A percentile compares a stretch with the other conserved stretches of the same genome.
These are phyloP conservation scores for Alternaria tenuissima DNA, from an alignment of 2,329 filamentous ascomycete genomes.

Conservation along the genomic window DNA sequence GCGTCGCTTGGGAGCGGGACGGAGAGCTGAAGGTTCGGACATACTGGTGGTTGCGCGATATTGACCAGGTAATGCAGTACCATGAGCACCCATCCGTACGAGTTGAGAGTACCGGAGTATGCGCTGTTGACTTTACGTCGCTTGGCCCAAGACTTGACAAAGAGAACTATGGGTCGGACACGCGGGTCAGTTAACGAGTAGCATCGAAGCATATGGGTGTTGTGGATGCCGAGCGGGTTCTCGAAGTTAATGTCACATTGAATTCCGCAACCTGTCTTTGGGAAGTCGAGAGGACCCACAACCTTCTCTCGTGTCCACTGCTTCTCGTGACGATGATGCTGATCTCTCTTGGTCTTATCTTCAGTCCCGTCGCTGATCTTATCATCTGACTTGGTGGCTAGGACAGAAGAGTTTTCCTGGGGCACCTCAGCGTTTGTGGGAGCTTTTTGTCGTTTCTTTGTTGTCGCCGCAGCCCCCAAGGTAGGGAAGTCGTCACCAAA, in stretches of 20 bases:
- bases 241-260: constrained; percentile 94
- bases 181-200: constrained; percentile 82
- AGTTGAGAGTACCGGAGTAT: constrained; percentile 85
- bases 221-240: constrained; percentile 82
- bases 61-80: constrained; percentile 90
- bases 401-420: constrained; percentile 27
- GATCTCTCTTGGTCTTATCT: constrained; percentile 18
- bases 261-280: constrained; percentile 78
- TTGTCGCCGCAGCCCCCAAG: constrained; percentile 6
- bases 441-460: constrained; percentile 9
- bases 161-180: constrained; percentile 79
- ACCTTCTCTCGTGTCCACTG: constrained; percentile 58
- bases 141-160: constrained; percentile 92
- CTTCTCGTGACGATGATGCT: constrained; percentile 36
- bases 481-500: constrained; percentile 14
- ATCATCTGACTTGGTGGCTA: constrained; percentile 8
- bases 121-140: constrained; percentile 83
- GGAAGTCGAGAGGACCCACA: constrained; percentile 73
- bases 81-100: constrained; percentile 93
- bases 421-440: constrained; percentile 8
- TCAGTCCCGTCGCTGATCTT: constrained; percentile 14
- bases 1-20: constrained; percentile 37
- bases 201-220: constrained; percentile 81
- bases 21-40: constrained; percentile 79
- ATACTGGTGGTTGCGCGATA: constrained; percentile 78